phyloP scores from a whole-genome alignment of 768 basidiomycete species.

The Boletus rubescentipes region DNA sequence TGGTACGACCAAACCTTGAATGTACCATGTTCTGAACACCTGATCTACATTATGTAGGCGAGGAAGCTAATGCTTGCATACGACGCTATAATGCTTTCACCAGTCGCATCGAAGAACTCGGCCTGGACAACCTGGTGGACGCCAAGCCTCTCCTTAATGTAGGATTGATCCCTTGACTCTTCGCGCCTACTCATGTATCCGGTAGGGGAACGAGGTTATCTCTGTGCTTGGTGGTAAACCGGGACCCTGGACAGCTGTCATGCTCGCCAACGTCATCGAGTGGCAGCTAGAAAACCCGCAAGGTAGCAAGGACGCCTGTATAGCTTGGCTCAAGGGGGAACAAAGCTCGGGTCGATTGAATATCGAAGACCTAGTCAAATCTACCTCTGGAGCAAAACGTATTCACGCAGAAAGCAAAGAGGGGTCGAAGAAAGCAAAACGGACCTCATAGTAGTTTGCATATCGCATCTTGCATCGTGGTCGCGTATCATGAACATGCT shows the following conservation, averaged over 20 bases:
- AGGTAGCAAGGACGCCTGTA: slow-evolving; percentile 64
- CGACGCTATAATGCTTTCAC: slow-evolving; percentile 66
- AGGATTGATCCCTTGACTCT: slow-evolving; percentile 28
- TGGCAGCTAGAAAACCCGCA: slow-evolving; percentile 86
- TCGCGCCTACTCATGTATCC: neutral
- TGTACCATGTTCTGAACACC: neutral
- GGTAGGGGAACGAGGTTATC: slow-evolving; percentile 71
- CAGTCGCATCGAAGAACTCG: slow-evolving; percentile 57
- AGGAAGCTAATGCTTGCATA: slow-evolving; percentile 48
- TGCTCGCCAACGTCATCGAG: slow-evolving; percentile 64
- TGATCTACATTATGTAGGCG: slow-evolving; percentile 33
- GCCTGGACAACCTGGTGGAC: slow-evolving; percentile 59
- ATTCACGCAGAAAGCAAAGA: slow-evolving; percentile 17
- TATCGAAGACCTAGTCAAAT: slow-evolving; percentile 25
- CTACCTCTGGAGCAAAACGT: slow-evolving; percentile 27
- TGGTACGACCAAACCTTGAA: slow-evolving; percentile 20
- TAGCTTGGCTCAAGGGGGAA: slow-evolving; percentile 64
- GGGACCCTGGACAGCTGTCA: slow-evolving; percentile 68
- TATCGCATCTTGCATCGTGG: neutral
- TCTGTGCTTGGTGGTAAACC: slow-evolving; percentile 53
- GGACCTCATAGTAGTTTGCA: slow-evolving; percentile 8
- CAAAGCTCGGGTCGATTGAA: slow-evolving; percentile 46
- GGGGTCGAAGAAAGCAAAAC: slow-evolving; percentile 33
- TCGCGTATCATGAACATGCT: slow-evolving; percentile 1
- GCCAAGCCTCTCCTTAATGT: slow-evolving; percentile 79